Percentiles rank a stretch among this genome's conserved stretches.
Conservation (phyloP, 2,329 filamentous ascomycete species). For the Claviceps spartinae region DNA sequence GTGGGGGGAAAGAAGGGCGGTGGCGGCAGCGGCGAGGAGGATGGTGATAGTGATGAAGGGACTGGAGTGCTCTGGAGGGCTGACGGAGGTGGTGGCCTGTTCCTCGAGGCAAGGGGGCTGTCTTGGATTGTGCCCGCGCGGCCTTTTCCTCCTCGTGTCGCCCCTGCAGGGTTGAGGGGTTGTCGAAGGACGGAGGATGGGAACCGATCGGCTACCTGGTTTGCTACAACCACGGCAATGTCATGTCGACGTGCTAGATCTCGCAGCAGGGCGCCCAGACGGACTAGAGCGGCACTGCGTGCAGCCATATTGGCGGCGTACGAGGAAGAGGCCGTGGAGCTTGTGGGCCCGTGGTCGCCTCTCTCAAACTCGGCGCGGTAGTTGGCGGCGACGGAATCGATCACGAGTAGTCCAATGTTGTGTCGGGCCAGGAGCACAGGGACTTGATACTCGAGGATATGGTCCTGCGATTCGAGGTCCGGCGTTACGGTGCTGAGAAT, state of each 20-base stretch:
- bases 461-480: conserved; percentile 88
- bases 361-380: conserved; percentile 83
- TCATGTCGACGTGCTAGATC: conserved; percentile 60
- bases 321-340: conserved; percentile 12
- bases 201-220: conserved; percentile 91
- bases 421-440: conserved; percentile 69
- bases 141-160: background rate
- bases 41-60: conserved; percentile 18
- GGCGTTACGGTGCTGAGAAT: conserved; percentile 73
- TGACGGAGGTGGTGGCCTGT: conserved; percentile 23
- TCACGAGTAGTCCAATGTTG: conserved; percentile 65
- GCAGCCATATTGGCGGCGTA: conserved; percentile 52
- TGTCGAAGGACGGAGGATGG: conserved; percentile 10
- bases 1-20: conserved; percentile 23
- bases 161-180: background rate
- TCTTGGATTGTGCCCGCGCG: conserved; percentile 21
- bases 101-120: conserved; percentile 36
- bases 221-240: conserved; percentile 80
- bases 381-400: conserved; percentile 91
- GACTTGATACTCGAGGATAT: conserved; percentile 85
- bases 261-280: conserved; percentile 62
- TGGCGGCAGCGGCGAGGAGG: background rate
- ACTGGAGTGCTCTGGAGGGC: background rate
- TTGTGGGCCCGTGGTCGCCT: conserved; percentile 16
- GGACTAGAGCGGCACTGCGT: conserved; percentile 62